phyloP scores from a whole-genome alignment of 1,284 basidiomycete genomes.

The Cutaneotrichosporon arboriforme region DNA sequence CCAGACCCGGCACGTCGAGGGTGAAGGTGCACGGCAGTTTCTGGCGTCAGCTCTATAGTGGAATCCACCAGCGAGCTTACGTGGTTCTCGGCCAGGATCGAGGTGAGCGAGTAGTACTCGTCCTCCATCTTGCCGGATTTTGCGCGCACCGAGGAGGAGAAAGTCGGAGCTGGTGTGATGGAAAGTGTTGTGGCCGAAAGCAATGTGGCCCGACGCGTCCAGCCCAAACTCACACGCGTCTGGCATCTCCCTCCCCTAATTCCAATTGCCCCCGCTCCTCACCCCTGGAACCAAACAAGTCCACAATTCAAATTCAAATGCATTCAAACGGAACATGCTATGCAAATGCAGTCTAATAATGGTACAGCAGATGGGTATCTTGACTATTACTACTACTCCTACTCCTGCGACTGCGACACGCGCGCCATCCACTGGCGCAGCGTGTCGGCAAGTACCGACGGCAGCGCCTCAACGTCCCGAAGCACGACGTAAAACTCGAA shows the following conservation, averaged over 20 bases:
- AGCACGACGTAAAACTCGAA: constrained; percentile 97
- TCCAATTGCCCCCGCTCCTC: background rate
- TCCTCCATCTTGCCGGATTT: constrained; percentile 61
- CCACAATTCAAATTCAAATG: background rate
- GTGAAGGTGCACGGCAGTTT: constrained; percentile 88
- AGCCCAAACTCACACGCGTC: too few relatives aligned
- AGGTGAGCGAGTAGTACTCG: constrained; percentile 80
- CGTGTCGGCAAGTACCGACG: constrained; percentile 84
- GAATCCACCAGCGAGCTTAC: constrained; percentile 46
- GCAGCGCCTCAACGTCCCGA: constrained; percentile 82
- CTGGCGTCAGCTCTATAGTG: constrained; percentile 46
- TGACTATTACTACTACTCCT: constrained; percentile 1
- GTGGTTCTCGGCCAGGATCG: constrained; percentile 85
- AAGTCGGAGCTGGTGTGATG: background rate
- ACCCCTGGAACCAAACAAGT: constrained; percentile 12
- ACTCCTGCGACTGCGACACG: constrained; percentile 46
- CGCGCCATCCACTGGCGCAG: constrained; percentile 68
- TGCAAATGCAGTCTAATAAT: background rate
- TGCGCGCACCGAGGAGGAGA: background rate
- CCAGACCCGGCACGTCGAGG: constrained; percentile 74
- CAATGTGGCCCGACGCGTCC: constrained; percentile 7
- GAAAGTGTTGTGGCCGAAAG: background rate
- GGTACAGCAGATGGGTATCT: background rate
- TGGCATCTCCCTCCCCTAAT: too few relatives aligned
- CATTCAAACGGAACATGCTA: background rate